Evolutionary conservation across 2,329 filamentous ascomycete genomes (phyloP).

Genomic region (Alternaria consortialis): DNA sequence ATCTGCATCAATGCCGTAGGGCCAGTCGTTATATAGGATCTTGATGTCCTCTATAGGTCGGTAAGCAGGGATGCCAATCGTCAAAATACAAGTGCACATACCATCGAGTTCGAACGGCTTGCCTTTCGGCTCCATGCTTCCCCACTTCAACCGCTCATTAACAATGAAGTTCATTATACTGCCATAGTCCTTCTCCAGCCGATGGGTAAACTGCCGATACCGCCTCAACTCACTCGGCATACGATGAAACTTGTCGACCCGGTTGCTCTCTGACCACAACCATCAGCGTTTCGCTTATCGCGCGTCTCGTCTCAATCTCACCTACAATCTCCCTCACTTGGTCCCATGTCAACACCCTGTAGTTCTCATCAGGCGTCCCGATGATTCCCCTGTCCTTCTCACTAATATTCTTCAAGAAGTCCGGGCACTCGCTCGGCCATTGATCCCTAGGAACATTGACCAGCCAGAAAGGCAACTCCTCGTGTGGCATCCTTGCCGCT

Average conservation of each 20-base stretch:
- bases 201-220: constrained; percentile 75
- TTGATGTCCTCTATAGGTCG: constrained; percentile 66
- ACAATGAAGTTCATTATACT: constrained; percentile 82
- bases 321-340: constrained; percentile 68
- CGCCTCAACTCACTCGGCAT: constrained; percentile 78
- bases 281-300: constrained; percentile 13
- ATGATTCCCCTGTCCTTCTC: constrained; percentile 77
- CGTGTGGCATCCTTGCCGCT: constrained; percentile 14
- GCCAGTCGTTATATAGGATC: constrained; percentile 91
- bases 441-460: constrained; percentile 74
- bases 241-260: constrained; percentile 79
- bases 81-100: background rate
- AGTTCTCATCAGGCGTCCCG: constrained; percentile 73
- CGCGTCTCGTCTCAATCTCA: constrained; percentile 25
- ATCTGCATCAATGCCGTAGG: constrained; percentile 80
- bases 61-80: constrained; percentile 18
- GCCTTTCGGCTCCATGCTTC: constrained; percentile 53
- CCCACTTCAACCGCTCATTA: constrained; percentile 74
- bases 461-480: constrained; percentile 76
- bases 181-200: constrained; percentile 73
- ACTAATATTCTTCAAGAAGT: constrained; percentile 69
- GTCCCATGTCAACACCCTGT: constrained; percentile 72
- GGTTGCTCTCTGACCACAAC: constrained; percentile 64
- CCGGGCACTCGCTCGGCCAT: constrained; percentile 73
- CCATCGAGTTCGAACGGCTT: constrained; percentile 53